phyloP scores from a whole-genome alignment of 2,329 filamentous ascomycete genomes.

The Cytospora schulzeri region DNA sequence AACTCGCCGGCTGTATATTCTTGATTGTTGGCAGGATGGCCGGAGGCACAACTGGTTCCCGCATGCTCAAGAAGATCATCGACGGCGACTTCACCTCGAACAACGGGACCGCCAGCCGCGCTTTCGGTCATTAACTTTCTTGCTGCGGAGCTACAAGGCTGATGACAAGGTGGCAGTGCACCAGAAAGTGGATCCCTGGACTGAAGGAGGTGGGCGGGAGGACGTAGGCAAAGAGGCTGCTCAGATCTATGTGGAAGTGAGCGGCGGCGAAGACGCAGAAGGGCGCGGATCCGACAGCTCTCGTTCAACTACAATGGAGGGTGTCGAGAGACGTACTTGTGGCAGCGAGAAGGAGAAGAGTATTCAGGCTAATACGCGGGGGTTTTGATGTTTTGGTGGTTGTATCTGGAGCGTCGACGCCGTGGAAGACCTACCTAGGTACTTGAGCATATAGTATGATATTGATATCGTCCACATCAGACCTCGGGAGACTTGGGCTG shows the following conservation, averaged over 20 bases:
- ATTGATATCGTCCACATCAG: background rate
- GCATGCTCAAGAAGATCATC: slow-evolving; percentile 75
- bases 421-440: background rate
- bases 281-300: slow-evolving; percentile 71
- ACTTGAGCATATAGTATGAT: too few species aligned
- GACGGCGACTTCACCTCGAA: slow-evolving; percentile 76
- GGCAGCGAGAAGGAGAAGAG: slow-evolving; percentile 37
- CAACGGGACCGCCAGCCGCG: slow-evolving; percentile 66
- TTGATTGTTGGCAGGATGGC: too few species aligned
- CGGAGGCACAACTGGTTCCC: too few species aligned
- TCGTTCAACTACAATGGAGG: slow-evolving; percentile 73
- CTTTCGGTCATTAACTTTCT: slow-evolving; percentile 84
- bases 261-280: slow-evolving; percentile 60
- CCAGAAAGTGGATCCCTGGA: slow-evolving; percentile 81
- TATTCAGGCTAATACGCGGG: slow-evolving; percentile 30
- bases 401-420: background rate
- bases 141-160: slow-evolving; percentile 84
- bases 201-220: slow-evolving; percentile 64
- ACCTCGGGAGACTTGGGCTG: too few species aligned
- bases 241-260: slow-evolving; percentile 79
- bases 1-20: too few species aligned
- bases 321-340: slow-evolving; percentile 58
- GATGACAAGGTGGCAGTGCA: slow-evolving; percentile 80
- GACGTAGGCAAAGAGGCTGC: too few species aligned
- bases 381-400: background rate